Evolutionary conservation across 2,329 filamentous ascomycete species (phyloP), one percentile per base, ranked within the genome.

Genomic region (Xylaria sp.): DNA sequence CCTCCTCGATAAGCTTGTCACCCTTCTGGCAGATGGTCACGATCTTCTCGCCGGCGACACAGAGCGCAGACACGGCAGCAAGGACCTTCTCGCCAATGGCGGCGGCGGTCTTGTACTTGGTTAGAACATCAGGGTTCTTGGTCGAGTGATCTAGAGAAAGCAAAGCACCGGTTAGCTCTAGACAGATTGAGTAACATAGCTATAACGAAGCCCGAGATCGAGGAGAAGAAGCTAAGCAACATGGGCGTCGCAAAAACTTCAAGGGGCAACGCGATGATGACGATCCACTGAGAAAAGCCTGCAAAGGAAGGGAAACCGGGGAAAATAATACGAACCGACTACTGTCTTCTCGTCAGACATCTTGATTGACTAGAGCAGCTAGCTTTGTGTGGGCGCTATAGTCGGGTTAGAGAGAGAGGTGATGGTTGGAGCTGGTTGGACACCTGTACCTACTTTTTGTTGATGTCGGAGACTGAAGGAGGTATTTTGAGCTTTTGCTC

Each of bases 21-120:
- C 94, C 94, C 81, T 92, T 87, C 81, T 96, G 88, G 81, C 94
- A 99, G 76, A 99, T 85, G 70, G 91, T 87, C 70, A 97, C 84
- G 71, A 97, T 91, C 83, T 96, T 97, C 76, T 88, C 90, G 69
- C 91, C 93, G 65, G 93, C 89, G 63, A 90, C 82, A 74, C 91
- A 85, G 65, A 87, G 80, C 75, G 83, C 80, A 61, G 83, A 80
- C 67, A 99, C 93, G 69, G 89, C 88, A 70, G 92, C 91, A 68
- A 99, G 86, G 69, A 96, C 93, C 81, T 93, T 96, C 76, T 97
- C 91, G 55, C 93, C 94, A 78, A 99, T 97, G 75, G 90, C 83
- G 65, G 90, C 93, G 59, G 94, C 94, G 67, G 90, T 92, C 87
- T 96, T 97, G 85, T 97, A 97, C 84, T 97, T 99, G 79, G 94